Evolutionary conservation across 306 rosid genomes (phyloP).

Genomic region (Dryas drummondii): DNA sequence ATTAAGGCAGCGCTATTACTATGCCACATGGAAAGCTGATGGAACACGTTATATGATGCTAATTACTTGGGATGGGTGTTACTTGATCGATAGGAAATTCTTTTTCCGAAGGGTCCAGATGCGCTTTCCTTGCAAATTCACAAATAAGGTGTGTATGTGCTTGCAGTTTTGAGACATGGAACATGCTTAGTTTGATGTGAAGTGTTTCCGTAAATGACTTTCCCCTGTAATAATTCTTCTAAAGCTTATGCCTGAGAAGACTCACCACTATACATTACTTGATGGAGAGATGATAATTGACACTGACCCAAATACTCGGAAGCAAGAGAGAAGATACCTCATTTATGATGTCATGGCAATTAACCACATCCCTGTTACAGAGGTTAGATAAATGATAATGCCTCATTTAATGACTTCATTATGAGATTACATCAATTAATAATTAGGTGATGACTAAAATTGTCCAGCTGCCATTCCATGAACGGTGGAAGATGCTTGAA

Average conservation of each 20-base stretch:
- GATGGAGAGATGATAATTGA: constrained; percentile 99
- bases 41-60: constrained; percentile 99
- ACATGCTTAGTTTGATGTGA: not conserved
- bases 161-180: constrained; percentile 9
- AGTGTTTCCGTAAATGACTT: constrained; percentile 1
- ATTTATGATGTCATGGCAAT: constrained; percentile 86
- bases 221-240: constrained; percentile 32
- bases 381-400: constrained; percentile 46
- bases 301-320: constrained; percentile 72
- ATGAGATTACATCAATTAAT: not conserved
- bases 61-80: constrained; percentile 87
- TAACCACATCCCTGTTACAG: constrained; percentile 60
- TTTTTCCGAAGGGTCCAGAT: constrained; percentile 86
- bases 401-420: not conserved
- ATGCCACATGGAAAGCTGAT: constrained; percentile 99
- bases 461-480: constrained; percentile 89
- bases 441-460: constrained; percentile 2
- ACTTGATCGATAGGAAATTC: constrained; percentile 78
- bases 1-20: constrained; percentile 86
- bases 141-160: constrained; percentile 61
- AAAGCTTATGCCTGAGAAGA: constrained; percentile 67
- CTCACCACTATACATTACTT: constrained; percentile 80
- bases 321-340: constrained; percentile 95
- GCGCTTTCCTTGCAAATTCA: constrained; percentile 85
- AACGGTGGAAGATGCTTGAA: constrained; percentile 96